Percentiles rank a stretch among this genome's conserved stretches.
Conservation (phyloP, 2,329 filamentous ascomycete species). For the Aureobasidium uvarum region DNA sequence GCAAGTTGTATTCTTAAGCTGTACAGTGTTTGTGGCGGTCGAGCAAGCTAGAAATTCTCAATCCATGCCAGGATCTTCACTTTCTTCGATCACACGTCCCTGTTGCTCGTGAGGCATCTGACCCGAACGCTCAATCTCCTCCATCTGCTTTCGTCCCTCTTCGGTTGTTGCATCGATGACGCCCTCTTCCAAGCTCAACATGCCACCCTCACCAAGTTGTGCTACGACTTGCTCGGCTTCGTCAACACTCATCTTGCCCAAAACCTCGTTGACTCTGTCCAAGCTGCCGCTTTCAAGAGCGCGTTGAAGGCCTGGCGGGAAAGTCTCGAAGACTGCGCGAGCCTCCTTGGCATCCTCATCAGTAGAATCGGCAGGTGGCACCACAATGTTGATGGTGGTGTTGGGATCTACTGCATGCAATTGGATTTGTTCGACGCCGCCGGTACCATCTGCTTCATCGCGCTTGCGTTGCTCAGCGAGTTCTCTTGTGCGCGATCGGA, state of each 20-base stretch:
- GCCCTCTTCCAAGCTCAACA: conserved; percentile 86
- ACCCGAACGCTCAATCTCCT: conserved; percentile 63
- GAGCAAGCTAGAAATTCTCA: conserved; percentile 19
- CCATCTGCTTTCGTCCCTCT: conserved; percentile 40
- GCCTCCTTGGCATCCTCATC: conserved; percentile 59
- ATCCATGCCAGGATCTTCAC: conserved; percentile 49
- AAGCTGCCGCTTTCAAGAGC: conserved; percentile 86
- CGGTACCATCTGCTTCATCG: conserved; percentile 50
- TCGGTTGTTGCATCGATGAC: conserved; percentile 79
- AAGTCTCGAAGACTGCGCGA: conserved; percentile 76
- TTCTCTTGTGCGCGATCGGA: conserved; percentile 72
- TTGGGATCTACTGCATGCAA: conserved; percentile 95
- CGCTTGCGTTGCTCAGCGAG: conserved; percentile 60
- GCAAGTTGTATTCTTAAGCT: too few species aligned
- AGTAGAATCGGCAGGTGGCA: conserved; percentile 70
- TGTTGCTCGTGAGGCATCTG: conserved; percentile 73
- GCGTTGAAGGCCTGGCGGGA: conserved; percentile 74
- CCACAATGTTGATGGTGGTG: conserved; percentile 81
- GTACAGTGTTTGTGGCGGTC: too few species aligned
- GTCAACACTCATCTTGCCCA: conserved; percentile 83
- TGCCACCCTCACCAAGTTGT: conserved; percentile 76
- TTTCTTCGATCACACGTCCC: conserved; percentile 41
- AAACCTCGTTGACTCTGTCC: conserved; percentile 82
- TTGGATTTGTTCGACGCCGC: conserved; percentile 91
- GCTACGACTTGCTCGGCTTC: conserved; percentile 84